A percentile compares a stretch with the other conserved stretches of the same genome.
Conservation (phyloP, 2,329 filamentous ascomycete species). For the Blastomyces percursus region DNA sequence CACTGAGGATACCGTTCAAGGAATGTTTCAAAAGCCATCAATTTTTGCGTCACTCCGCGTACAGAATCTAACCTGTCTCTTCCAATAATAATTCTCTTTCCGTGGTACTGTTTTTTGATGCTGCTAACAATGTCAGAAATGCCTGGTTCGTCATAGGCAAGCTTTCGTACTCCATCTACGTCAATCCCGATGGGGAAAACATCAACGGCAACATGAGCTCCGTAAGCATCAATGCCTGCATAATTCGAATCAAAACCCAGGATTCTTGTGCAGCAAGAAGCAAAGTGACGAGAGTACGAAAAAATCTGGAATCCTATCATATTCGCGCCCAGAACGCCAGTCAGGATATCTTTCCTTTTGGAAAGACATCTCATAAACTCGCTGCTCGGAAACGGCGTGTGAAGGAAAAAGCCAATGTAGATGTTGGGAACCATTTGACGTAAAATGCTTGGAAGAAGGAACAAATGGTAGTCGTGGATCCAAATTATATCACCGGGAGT, state of each 20-base stretch:
- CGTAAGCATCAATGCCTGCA: slow-evolving; percentile 78
- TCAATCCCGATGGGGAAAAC: slow-evolving; percentile 95
- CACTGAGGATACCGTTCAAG: slow-evolving; percentile 83
- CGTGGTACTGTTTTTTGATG: slow-evolving; percentile 67
- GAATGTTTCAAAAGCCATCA: slow-evolving; percentile 89
- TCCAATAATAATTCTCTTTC: slow-evolving; percentile 89
- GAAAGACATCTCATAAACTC: slow-evolving; percentile 87
- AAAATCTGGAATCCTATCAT: slow-evolving; percentile 93
- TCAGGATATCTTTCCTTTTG: slow-evolving; percentile 77
- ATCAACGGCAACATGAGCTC: slow-evolving; percentile 77
- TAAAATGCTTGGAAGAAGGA: slow-evolving; percentile 78
- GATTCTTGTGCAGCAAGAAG: slow-evolving; percentile 84
- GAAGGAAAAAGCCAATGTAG: slow-evolving; percentile 90
- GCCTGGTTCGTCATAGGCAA: slow-evolving; percentile 60
- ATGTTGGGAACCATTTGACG: slow-evolving; percentile 77
- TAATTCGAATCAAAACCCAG: slow-evolving; percentile 81
- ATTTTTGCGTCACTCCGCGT: slow-evolving; percentile 86
- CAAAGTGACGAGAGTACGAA: slow-evolving; percentile 89
- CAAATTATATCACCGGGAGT: slow-evolving; percentile 86
- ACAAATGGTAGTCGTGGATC: slow-evolving; percentile 88
- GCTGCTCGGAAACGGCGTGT: slow-evolving; percentile 90
- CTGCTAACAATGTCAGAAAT: slow-evolving; percentile 61
- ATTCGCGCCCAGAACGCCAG: slow-evolving; percentile 81
- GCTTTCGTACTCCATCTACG: slow-evolving; percentile 62
- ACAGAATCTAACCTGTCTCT: slow-evolving; percentile 90